Evolutionary conservation across 2,329 filamentous ascomycete species (phyloP).

Genomic region (Clonostachys byssicola): DNA sequence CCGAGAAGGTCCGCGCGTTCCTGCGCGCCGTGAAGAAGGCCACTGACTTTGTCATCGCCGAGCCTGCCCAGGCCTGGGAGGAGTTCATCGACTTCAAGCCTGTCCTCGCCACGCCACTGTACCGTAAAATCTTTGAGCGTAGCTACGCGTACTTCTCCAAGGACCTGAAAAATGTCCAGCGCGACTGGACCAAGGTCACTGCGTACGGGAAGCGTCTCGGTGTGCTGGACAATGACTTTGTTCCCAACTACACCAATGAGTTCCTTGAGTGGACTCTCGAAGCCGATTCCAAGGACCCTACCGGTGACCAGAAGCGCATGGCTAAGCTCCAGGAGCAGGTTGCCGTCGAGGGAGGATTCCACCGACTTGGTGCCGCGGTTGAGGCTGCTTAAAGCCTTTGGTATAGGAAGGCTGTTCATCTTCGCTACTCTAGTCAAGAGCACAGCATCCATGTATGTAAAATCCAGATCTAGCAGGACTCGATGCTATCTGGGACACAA

Average conservation of each 20-base stretch:
- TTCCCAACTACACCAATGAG: slow-evolving; percentile 71
- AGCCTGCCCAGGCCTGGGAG: slow-evolving; percentile 59
- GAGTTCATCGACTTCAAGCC: slow-evolving; percentile 73
- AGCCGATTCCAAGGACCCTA: slow-evolving; percentile 61
- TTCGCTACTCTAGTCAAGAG: too few relatives aligned
- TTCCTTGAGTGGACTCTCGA: slow-evolving; percentile 65
- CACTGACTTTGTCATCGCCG: slow-evolving; percentile 65
- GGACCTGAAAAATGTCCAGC: slow-evolving; percentile 68
- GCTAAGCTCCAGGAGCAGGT: slow-evolving; percentile 63
- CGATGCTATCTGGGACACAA: too few relatives aligned
- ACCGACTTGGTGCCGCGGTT: slow-evolving; percentile 27
- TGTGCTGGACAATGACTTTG: slow-evolving; percentile 59
- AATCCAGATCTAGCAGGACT: too few relatives aligned
- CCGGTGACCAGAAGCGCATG: slow-evolving; percentile 73
- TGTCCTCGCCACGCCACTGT: slow-evolving; percentile 61
- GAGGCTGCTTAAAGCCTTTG: slow-evolving; percentile 3
- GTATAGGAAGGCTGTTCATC: too few relatives aligned
- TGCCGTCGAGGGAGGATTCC: slow-evolving; percentile 61
- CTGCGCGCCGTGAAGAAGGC: slow-evolving; percentile 70
- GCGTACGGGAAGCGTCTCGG: slow-evolving; percentile 70
- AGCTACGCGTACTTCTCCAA: slow-evolving; percentile 73
- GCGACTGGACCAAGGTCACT: slow-evolving; percentile 77
- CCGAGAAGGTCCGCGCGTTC: slow-evolving; percentile 63
- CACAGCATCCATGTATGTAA: too few relatives aligned
- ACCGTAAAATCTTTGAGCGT: slow-evolving; percentile 77